Evolutionary conservation across 2,329 filamentous ascomycete genomes (phyloP).

Genomic region (Geoglossum cookeanum): DNA sequence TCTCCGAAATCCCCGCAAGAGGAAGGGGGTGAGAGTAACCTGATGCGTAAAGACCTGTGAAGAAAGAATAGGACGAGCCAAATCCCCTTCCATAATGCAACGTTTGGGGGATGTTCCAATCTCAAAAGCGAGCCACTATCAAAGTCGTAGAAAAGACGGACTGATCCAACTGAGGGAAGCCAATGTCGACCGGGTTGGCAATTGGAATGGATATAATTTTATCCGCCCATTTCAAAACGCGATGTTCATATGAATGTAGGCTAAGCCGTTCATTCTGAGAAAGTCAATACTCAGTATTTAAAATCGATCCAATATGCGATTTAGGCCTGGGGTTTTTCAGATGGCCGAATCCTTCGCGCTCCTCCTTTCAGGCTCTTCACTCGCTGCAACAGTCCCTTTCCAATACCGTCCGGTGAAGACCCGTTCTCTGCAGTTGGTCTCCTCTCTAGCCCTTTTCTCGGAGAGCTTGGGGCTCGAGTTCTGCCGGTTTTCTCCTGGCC

Average conservation of each 20-base stretch:
- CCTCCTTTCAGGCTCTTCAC: conserved; percentile 70
- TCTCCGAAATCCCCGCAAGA: background rate
- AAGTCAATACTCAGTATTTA: background rate
- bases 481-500: conserved; percentile 25
- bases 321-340: background rate
- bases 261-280: background rate
- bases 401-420: conserved; percentile 22
- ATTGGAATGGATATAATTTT: background rate
- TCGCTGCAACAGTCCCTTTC: conserved; percentile 49
- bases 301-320: background rate
- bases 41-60: background rate
- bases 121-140: background rate
- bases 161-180: background rate
- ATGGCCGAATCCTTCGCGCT: conserved; percentile 26
- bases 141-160: background rate
- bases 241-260: background rate
- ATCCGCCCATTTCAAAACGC: background rate
- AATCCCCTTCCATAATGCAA: background rate
- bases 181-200: background rate
- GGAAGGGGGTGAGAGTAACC: background rate
- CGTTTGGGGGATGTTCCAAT: background rate
- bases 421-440: conserved; percentile 41
- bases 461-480: conserved; percentile 36
- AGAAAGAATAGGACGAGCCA: background rate
- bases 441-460: conserved; percentile 41